These are phyloP conservation scores for Fusarium anguioides DNA, from an alignment of 2,329 filamentous ascomycete species.

Conservation along the genomic window DNA sequence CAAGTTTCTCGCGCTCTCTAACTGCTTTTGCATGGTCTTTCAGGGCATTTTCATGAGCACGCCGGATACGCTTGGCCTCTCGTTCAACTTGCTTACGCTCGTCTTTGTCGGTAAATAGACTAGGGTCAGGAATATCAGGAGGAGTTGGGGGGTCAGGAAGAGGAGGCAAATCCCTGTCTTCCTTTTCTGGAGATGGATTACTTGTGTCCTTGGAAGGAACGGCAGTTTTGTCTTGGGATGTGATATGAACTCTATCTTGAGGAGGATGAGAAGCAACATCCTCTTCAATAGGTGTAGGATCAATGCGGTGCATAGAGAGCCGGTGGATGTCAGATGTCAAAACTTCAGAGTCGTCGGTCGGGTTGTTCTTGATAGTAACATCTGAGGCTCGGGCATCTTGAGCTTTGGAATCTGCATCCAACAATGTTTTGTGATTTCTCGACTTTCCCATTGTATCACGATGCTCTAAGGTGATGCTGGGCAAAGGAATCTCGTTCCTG, in stretches of 20 bases:
- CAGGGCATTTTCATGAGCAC: slow-evolving; percentile 72
- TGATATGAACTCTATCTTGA: neutral
- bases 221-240: neutral
- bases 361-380: neutral
- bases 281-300: slow-evolving; percentile 54
- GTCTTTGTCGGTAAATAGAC: slow-evolving; percentile 70
- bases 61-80: slow-evolving; percentile 70
- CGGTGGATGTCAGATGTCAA: slow-evolving; percentile 26
- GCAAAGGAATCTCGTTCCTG: slow-evolving; percentile 16
- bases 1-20: slow-evolving; percentile 69
- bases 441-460: slow-evolving; percentile 32
- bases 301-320: slow-evolving; percentile 51
- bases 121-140: slow-evolving; percentile 62
- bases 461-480: slow-evolving; percentile 37
- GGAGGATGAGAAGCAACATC: neutral
- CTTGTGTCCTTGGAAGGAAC: neutral
- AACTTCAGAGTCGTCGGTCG: neutral
- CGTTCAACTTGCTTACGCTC: slow-evolving; percentile 76
- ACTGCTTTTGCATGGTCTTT: slow-evolving; percentile 75
- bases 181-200: neutral
- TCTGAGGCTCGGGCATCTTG: neutral
- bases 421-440: slow-evolving; percentile 26
- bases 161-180: slow-evolving; percentile 38
- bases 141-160: slow-evolving; percentile 63
- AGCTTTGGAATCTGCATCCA: slow-evolving; percentile 13